Percentiles rank a stretch among this genome's conserved stretches.
Evolutionary conservation across 768 basidiomycete genomes (phyloP).

Genomic region (Dendrothele bispora): DNA sequence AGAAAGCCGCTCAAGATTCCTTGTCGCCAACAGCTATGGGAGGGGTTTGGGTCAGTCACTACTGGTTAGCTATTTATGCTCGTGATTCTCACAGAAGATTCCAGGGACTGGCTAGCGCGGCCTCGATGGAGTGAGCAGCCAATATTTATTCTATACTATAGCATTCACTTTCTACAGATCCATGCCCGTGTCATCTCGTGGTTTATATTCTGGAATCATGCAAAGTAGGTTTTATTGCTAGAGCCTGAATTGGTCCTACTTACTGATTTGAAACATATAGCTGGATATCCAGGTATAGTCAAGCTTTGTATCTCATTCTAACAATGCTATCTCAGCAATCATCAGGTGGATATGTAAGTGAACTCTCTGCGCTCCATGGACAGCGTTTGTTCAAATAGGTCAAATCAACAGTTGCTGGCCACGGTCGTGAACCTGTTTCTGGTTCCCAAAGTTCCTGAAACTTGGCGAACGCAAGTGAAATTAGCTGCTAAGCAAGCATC

Average conservation of each 20-base stretch:
- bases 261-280: too few relatives aligned
- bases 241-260: too few relatives aligned
- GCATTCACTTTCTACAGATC: slow-evolving; percentile 5
- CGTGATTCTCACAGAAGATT: too few relatives aligned
- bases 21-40: slow-evolving; percentile 12
- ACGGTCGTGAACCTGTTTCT: slow-evolving; percentile 17
- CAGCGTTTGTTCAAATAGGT: too few relatives aligned
- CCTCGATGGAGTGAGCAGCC: slow-evolving; percentile 14
- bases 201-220: slow-evolving; percentile 16
- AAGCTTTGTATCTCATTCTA: too few relatives aligned
- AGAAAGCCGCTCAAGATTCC: not conserved
- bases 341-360: too few relatives aligned
- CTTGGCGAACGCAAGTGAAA: slow-evolving; percentile 14
- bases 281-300: slow-evolving; percentile 11
- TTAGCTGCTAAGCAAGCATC: not conserved
- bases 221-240: slow-evolving; percentile 7
- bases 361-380: too few relatives aligned
- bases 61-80: not conserved
- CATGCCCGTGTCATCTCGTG: slow-evolving; percentile 13
- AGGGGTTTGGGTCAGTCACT: slow-evolving; percentile 12
- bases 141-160: not conserved
- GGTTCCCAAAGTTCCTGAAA: slow-evolving; percentile 18
- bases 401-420: slow-evolving; percentile 15
- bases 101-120: slow-evolving; percentile 15
- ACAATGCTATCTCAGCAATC: too few relatives aligned